Conservation (phyloP, 495 filamentous ascomycete species). For the Neurospora sp. region DNA sequence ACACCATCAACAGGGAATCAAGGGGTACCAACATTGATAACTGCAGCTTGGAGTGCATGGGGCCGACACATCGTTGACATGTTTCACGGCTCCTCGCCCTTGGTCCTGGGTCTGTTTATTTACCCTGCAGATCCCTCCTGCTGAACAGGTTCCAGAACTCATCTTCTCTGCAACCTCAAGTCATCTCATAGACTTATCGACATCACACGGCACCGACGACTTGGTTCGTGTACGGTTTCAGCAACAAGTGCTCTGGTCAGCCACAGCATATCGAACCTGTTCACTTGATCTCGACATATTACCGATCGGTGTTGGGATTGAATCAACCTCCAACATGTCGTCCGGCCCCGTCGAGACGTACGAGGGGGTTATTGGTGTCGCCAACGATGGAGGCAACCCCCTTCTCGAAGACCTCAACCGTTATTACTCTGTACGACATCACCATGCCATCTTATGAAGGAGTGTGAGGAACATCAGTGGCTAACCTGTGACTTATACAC, state of each 20-base stretch:
- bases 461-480: neutral
- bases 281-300: neutral
- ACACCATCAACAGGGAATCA: neutral
- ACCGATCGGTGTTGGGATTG: neutral
- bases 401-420: conserved; percentile 66
- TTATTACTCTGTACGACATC: conserved; percentile 60
- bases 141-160: neutral
- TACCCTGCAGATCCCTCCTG: conserved; percentile 14
- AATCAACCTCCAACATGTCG: conserved; percentile 16
- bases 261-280: neutral
- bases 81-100: neutral
- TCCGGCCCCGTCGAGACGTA: conserved; percentile 43
- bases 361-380: conserved; percentile 44
- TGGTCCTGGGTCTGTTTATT: conserved; percentile 9
- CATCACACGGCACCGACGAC: neutral
- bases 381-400: conserved; percentile 62
- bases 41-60: neutral
- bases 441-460: neutral
- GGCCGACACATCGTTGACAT: neutral
- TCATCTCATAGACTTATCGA: neutral
- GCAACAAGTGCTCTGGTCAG: neutral
- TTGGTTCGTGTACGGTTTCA: conserved; percentile 6
- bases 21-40: conserved; percentile 1
- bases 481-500: neutral
- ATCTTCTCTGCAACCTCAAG: conserved; percentile 2